Evolutionary conservation across 2,329 filamentous ascomycete species (phyloP), one percentile per base, ranked within the genome.

Genomic region (Aspergillus piperis): DNA sequence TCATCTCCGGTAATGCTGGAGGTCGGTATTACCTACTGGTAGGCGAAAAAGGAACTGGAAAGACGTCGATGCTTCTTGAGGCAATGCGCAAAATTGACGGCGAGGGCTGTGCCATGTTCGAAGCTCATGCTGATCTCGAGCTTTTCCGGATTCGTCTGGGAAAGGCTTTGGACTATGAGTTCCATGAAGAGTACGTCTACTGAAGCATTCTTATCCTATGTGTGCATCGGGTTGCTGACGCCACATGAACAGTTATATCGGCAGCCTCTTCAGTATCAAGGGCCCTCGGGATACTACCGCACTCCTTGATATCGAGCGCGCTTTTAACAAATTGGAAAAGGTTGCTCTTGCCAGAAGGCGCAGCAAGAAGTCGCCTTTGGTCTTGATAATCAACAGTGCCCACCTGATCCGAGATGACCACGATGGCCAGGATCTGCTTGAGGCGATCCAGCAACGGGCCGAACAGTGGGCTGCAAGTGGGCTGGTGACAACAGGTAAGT

Each of bases 251-350:
- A 79, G 77, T 58, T 81, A 81, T 59, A 97, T 99, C 63, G 95
- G 95, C 48, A 91, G 91, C 5, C 90, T 99, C 62, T 99, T 99
- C 76, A 96, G 91, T 61, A 96, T 99, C 71, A 87, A 90, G 30
- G 95, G 95, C 0, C 95, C 95, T 0, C 86, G 95, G 47, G 95
- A 99, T 70, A 93, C 91, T 3, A 96, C 92, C 0, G 92, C 95
- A 4, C 81, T 99, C 36, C 83, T 99, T 1, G 95, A 99, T 73
- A 97, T 99, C 64, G 95, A 99, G 74, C 87, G 95, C 27, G 95
- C 95, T 0, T 89, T 99, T 74, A 99, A 99, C 82, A 99, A 99
- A 77, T 81, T 99, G 10, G 95, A 99, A 73, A 99, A 99, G 76
- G 91, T 98, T 7, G 95, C 95, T 0, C 79, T 99, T 50, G 64